Percentiles rank a stretch among this genome's conserved stretches.
Conservation (phyloP, 1,139 yeast genomes). For the Eremothecium cymbalariae region DNA sequence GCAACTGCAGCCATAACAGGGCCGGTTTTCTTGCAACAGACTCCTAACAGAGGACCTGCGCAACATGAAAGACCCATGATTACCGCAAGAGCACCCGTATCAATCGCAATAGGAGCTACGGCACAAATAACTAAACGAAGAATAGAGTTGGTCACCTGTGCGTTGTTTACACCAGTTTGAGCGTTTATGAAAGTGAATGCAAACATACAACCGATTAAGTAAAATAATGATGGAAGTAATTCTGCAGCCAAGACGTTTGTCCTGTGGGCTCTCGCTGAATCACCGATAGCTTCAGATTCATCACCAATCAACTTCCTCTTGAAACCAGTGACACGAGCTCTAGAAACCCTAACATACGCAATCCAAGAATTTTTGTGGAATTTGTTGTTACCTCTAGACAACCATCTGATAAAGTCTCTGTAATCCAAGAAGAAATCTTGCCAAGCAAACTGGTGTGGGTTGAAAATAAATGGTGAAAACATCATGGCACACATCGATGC, state of each 20-base stretch:
- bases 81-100: slow-evolving; percentile 73
- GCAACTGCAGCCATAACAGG: slow-evolving; percentile 96
- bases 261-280: slow-evolving; percentile 90
- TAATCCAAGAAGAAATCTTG: slow-evolving; percentile 97
- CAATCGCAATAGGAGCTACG: slow-evolving; percentile 83
- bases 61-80: slow-evolving; percentile 84
- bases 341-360: slow-evolving; percentile 88
- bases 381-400: slow-evolving; percentile 96
- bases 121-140: slow-evolving; percentile 84
- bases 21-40: slow-evolving; percentile 97
- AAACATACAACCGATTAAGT: slow-evolving; percentile 84
- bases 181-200: slow-evolving; percentile 93
- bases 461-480: slow-evolving; percentile 90
- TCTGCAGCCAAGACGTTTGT: slow-evolving; percentile 80
- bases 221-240: slow-evolving; percentile 70
- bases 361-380: slow-evolving; percentile 99
- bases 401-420: slow-evolving; percentile 97
- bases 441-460: slow-evolving; percentile 99
- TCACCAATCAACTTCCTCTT: slow-evolving; percentile 85
- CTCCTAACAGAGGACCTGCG: slow-evolving; percentile 89
- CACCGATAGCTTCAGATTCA: slow-evolving; percentile 89
- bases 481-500: slow-evolving; percentile 84
- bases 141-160: slow-evolving; percentile 60
- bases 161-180: slow-evolving; percentile 79
- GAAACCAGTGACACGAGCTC: slow-evolving; percentile 98